Base-by-base conservation (phyloP, 2,329 filamentous ascomycete genomes). In the Septoria linicola region DNA sequence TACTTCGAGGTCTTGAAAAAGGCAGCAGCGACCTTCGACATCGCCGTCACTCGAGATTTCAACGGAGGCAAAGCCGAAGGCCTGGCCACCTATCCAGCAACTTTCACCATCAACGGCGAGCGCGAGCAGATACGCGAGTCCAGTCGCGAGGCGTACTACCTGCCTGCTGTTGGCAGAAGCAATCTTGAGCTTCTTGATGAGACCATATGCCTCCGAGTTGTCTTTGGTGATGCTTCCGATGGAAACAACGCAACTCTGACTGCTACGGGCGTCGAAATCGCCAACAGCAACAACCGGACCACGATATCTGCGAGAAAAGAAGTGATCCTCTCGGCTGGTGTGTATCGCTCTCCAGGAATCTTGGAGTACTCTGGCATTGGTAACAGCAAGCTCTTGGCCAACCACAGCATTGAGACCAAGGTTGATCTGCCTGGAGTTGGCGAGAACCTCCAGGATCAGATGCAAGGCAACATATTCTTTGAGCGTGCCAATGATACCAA, bases 351-450 rank as follows among this genome's bases (percentile, higher is more conserved):
- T 6, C 79, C 80, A 0, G 67, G 75, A 0, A 74, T 82, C n/a
- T 72, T 83, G 2, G 81, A 85, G 55, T 69, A 83, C 2, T 84
- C 81, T 0, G 82, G 83, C 0, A 72, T 86, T 23, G 83, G 83
- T 1, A 70, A 73, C 41, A 65, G 68, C 1, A 59, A 68, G 0
- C 57, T 78, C 8, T 67, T 80, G 0, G 71, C 81, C 2, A 68
- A 73, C 8, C 56, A 62, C 35, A 46, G 48, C 34, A 48, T 58
- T 42, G 50, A 60, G 1, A 34, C 51, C 17, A 42, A 60, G 13
- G 34, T 59, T 23, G 55, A 59, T 37, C 59, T 81, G 19, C 52
- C 57, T 3, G 49, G 49, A 17, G 64, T 68, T 2, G 65, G 66
- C 6, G 59, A 66, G 42, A 63, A 63, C 37, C 49, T 68, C 3